Conservation (phyloP, 345 rosid genomes). For the Crucihimalaya himalaica region DNA sequence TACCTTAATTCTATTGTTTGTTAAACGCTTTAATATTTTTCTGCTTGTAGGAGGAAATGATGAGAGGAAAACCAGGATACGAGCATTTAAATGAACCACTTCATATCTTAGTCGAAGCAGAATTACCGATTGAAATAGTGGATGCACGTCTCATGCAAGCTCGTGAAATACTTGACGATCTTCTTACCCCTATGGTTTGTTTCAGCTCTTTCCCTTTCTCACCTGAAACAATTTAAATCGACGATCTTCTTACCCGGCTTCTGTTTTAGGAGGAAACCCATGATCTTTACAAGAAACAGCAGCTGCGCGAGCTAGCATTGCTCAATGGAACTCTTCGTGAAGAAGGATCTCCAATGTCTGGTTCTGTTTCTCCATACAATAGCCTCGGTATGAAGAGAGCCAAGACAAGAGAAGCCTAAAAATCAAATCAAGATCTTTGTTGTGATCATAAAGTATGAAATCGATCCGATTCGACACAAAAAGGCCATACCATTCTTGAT, state of each 20-base stretch:
- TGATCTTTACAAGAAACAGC: slow-evolving; percentile 94
- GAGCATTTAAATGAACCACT: slow-evolving; percentile 96
- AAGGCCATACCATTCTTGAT: not conserved
- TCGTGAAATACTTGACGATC: slow-evolving; percentile 87
- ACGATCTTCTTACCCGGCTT: not conserved
- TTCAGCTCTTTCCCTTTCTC: not conserved
- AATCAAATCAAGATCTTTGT: not conserved
- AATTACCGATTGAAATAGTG: slow-evolving; percentile 83
- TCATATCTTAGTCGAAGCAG: slow-evolving; percentile 93
- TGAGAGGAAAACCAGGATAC: slow-evolving; percentile 97
- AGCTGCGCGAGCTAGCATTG: slow-evolving; percentile 91
- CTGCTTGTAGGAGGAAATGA: slow-evolving; percentile 75
- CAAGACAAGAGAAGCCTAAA: slow-evolving; percentile 75
- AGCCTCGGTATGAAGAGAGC: slow-evolving; percentile 97
- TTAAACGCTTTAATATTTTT: not conserved
- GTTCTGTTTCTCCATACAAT: slow-evolving; percentile 88
- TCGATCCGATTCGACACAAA: slow-evolving; percentile 19
- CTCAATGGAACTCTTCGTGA: slow-evolving; percentile 90
- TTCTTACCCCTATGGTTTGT: slow-evolving; percentile 85
- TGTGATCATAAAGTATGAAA: slow-evolving; percentile 24
- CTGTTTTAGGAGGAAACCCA: slow-evolving; percentile 81
- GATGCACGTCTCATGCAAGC: slow-evolving; percentile 95
- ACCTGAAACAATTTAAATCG: not conserved
- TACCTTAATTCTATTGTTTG: not conserved
- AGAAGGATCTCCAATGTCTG: slow-evolving; percentile 93